A percentile compares a stretch with the other conserved stretches of the same genome.
phyloP scores from a whole-genome alignment of 176 grass and related monocot genomes.

The Leersia perrieri region DNA sequence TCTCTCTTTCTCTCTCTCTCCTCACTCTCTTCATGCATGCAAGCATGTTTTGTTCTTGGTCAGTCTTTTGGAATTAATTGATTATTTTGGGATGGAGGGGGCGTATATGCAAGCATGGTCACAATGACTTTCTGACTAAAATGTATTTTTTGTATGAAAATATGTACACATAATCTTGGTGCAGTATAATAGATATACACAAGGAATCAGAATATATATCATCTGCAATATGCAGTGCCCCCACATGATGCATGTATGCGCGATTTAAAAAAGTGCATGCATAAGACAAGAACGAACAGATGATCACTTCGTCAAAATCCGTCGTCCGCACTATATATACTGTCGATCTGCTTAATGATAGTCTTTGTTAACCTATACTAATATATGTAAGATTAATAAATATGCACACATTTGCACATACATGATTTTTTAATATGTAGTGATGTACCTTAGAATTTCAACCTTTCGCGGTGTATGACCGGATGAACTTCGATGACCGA shows the following conservation, averaged over 20 bases:
- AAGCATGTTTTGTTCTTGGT: too few species aligned
- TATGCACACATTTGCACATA: not conserved
- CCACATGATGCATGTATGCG: constrained; percentile 19
- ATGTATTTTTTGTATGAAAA: not conserved
- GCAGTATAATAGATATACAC: not conserved
- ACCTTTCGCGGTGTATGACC: not conserved
- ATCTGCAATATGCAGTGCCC: not conserved
- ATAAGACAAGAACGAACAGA: constrained; percentile 37
- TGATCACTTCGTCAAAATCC: constrained; percentile 10
- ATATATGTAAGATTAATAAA: not conserved
- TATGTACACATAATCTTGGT: not conserved
- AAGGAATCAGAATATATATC: not conserved
- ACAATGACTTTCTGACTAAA: not conserved
- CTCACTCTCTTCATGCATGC: too few species aligned
- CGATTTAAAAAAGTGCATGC: not conserved
- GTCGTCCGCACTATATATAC: constrained; percentile 7
- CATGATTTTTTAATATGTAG: not conserved
- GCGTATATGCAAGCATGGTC: too few species aligned
- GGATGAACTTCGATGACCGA: not conserved
- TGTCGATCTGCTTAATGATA: constrained; percentile 21
- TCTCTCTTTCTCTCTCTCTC: not conserved
- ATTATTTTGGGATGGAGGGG: too few species aligned
- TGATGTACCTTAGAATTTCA: not conserved
- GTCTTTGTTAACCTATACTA: constrained; percentile 4
- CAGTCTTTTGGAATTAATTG: too few species aligned